Percentiles rank a stretch among this genome's conserved stretches.
Evolutionary conservation across 2,329 filamentous ascomycete genomes (phyloP).

Genomic region (Penicillium sp.): DNA sequence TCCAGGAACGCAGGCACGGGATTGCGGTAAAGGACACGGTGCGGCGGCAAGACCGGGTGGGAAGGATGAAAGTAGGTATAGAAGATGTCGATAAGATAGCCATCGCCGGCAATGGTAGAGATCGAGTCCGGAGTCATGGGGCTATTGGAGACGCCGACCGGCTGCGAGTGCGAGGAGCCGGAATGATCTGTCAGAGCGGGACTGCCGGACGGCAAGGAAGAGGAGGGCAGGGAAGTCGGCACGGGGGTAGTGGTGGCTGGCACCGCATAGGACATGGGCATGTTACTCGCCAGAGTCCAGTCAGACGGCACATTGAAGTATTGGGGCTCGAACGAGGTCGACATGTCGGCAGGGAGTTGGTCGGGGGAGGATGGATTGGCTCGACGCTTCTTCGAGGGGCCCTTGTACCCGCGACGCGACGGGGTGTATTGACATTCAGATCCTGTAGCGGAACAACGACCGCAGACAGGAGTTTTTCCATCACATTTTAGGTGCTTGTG

Average conservation of each 20-base stretch:
- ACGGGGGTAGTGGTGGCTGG: too few relatives aligned
- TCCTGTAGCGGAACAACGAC: conserved; percentile 53
- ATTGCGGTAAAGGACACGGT: conserved; percentile 33
- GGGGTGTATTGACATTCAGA: conserved; percentile 62
- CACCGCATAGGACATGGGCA: conserved; percentile 46
- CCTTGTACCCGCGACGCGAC: conserved; percentile 67
- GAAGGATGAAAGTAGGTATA: conserved; percentile 49
- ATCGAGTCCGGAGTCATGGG: conserved; percentile 31
- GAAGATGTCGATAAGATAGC: conserved; percentile 44
- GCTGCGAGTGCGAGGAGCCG: too few relatives aligned
- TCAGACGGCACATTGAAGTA: too few relatives aligned
- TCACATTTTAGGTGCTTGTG: conserved; percentile 68
- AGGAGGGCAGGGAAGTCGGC: too few relatives aligned
- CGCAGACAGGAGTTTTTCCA: conserved; percentile 56
- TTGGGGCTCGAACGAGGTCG: too few relatives aligned
- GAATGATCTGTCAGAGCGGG: too few relatives aligned
- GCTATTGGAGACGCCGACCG: too few relatives aligned
- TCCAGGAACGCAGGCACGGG: conserved; percentile 41
- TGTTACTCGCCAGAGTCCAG: too few relatives aligned
- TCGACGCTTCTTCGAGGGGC: conserved; percentile 48
- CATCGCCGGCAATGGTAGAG: conserved; percentile 28
- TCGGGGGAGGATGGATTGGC: conserved; percentile 28
- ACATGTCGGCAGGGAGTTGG: too few relatives aligned
- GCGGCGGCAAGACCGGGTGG: conserved; percentile 50
- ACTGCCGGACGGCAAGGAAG: too few relatives aligned